phyloP scores from a whole-genome alignment of 495 filamentous ascomycete genomes.

The Stereocaulon alpinum region DNA sequence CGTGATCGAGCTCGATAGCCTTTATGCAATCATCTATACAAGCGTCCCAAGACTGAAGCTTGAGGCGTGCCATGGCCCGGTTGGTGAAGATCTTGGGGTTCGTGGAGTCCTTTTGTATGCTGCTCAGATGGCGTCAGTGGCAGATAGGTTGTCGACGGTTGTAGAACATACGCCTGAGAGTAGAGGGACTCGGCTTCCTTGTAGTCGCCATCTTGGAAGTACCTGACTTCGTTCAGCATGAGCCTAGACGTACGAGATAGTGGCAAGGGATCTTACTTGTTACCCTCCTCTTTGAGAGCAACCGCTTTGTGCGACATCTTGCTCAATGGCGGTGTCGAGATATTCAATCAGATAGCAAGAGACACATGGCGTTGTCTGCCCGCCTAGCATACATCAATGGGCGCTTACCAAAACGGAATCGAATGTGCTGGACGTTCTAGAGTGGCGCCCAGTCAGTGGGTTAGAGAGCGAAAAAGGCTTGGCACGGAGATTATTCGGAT shows the following conservation, averaged over 20 bases:
- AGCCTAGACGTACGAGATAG: neutral
- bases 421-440: slow-evolving; percentile 3
- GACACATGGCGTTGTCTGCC: neutral
- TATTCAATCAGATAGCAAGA: neutral
- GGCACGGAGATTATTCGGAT: slow-evolving; percentile 1
- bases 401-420: slow-evolving; percentile 5
- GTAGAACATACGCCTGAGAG: slow-evolving; percentile 64
- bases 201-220: slow-evolving; percentile 62
- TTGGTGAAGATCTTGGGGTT: slow-evolving; percentile 61
- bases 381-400: neutral
- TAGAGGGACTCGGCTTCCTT: slow-evolving; percentile 65
- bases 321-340: neutral
- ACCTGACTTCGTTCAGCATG: slow-evolving; percentile 22
- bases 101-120: slow-evolving; percentile 38
- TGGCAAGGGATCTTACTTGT: slow-evolving; percentile 28
- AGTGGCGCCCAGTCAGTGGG: neutral
- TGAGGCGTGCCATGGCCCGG: slow-evolving; percentile 73
- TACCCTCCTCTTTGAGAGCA: slow-evolving; percentile 49
- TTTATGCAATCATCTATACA: slow-evolving; percentile 69
- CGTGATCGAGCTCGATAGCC: slow-evolving; percentile 54
- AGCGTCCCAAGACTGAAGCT: slow-evolving; percentile 58
- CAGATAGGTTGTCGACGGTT: neutral
- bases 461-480: neutral
- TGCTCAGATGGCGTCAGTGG: slow-evolving; percentile 19
- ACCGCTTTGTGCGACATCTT: slow-evolving; percentile 24